Base-by-base conservation (phyloP, 495 filamentous ascomycete genomes). In the Penicillium longicatenatum region DNA sequence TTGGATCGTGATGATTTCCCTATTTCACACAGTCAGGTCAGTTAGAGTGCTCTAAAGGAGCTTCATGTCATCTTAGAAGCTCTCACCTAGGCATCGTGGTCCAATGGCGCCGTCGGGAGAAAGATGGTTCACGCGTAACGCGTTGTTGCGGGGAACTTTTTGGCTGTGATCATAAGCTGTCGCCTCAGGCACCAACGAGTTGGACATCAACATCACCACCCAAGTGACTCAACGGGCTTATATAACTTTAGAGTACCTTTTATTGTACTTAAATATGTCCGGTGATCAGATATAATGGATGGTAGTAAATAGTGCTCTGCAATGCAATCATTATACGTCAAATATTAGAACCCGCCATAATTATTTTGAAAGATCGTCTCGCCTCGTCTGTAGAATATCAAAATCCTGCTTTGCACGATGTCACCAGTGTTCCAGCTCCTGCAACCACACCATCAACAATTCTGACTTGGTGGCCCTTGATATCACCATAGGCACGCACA, bases 1-100 rank as follows among this genome's bases (percentile, higher is more conserved):
- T 78, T 98, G 94, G 60, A 98, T 89, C 37, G 95, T 98, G 74
- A 98, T 98, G 70, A 98, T 98, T 84, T 98, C 94, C 76, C 94
- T 98, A 47, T 6, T 54, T 41, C 53, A 44, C n/a, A 12, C 26
- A 51, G n/a, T 29, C 30, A 29, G n/a, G 35, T 61, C 20, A 60
- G 55, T 26, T 54, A 9, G 51, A 11, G 4, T 39, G 16, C 37
- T 5, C 37, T 39, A 4, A 1, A 17, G 14, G 2, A 39, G 14
- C 14, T 17, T 39, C 37, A 6, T 11, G 14, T 6, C 14, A 12
- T 4, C 16, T 16, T 20, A 41, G 20, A 5, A 20, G 43, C 14
- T 63, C 71, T 31, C 65, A 79, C 77, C 77, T 73, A 52, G 77
- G 77, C 77, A 80, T 80, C 54, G 69, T 69, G 39, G 54, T 63